These are phyloP conservation scores for Hygrophorus pudorinus DNA, from an alignment of 768 basidiomycete species.

Conservation along the genomic window DNA sequence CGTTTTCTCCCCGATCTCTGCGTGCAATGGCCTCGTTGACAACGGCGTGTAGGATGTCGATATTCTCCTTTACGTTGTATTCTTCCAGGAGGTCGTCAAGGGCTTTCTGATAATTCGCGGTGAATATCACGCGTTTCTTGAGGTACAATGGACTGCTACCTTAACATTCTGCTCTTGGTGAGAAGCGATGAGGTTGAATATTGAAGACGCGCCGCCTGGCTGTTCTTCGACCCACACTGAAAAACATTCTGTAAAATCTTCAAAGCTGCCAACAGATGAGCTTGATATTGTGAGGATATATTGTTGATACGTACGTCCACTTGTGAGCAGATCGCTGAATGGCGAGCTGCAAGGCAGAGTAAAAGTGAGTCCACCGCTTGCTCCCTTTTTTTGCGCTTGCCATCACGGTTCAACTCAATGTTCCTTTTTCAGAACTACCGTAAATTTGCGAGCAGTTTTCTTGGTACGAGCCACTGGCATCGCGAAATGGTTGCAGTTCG, in stretches of 20 bases:
- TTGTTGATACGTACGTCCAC: constrained; percentile 38
- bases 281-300: background rate
- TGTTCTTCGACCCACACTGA: constrained; percentile 57
- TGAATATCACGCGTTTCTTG: background rate
- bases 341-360: constrained; percentile 46
- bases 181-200: constrained; percentile 56
- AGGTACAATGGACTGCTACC: background rate
- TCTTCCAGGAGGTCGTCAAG: constrained; percentile 62
- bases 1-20: constrained; percentile 36
- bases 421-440: too few relatives aligned
- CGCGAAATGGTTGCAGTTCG: too few relatives aligned
- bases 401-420: constrained; percentile 8
- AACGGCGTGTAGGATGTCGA: constrained; percentile 61
- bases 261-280: constrained; percentile 26
- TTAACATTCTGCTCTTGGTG: constrained; percentile 42
- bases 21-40: constrained; percentile 57
- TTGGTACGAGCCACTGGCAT: too few relatives aligned
- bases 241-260: constrained; percentile 58
- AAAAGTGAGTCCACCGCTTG: constrained; percentile 47
- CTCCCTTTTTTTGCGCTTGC: constrained; percentile 26
- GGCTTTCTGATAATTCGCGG: constrained; percentile 35
- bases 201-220: constrained; percentile 48
- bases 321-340: constrained; percentile 46
- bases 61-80: constrained; percentile 56
- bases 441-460: too few relatives aligned